These are phyloP conservation scores for Hericium rajendrae DNA, from an alignment of 768 basidiomycete species.

Conservation along the genomic window DNA sequence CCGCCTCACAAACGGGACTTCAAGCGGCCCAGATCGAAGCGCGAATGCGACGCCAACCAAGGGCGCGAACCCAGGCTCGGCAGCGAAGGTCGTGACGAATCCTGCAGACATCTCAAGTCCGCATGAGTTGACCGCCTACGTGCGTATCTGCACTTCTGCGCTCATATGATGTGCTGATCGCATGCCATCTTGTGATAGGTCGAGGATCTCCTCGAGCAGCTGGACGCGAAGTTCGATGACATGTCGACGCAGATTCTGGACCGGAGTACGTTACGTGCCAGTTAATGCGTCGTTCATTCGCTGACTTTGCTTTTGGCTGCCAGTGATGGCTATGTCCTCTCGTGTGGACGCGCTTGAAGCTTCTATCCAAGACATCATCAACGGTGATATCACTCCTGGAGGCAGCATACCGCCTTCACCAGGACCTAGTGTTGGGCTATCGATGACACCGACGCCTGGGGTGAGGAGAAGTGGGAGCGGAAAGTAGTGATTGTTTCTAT, in stretches of 20 bases:
- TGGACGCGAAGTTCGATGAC: constrained; percentile 87
- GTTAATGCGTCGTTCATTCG: not conserved
- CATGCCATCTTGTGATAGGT: constrained; percentile 40
- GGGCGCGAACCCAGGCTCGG: no score
- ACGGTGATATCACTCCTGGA: constrained; percentile 38
- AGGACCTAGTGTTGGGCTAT: not conserved
- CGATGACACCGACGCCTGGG: not conserved
- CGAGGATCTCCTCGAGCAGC: constrained; percentile 76
- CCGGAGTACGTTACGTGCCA: constrained; percentile 45
- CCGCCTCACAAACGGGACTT: not conserved
- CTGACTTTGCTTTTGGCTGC: not conserved
- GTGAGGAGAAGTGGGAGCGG: not conserved
- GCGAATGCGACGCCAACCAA: not conserved
- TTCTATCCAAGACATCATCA: constrained; percentile 89
- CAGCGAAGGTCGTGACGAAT: constrained; percentile 1
- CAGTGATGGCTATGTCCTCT: constrained; percentile 90
- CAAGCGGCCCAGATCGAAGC: not conserved
- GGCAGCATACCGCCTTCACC: constrained; percentile 56
- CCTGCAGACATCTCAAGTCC: constrained; percentile 78
- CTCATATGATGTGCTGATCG: not conserved
- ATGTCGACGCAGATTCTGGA: constrained; percentile 89
- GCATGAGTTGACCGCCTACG: constrained; percentile 90
- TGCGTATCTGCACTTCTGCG: constrained; percentile 30
- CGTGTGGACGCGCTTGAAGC: constrained; percentile 85
- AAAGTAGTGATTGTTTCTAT: not conserved